A percentile compares a stretch with the other conserved stretches of the same genome.
These are phyloP conservation scores for Ustilago vetiveriae DNA, from an alignment of 1,284 basidiomycete genomes.

Conservation along the genomic window DNA sequence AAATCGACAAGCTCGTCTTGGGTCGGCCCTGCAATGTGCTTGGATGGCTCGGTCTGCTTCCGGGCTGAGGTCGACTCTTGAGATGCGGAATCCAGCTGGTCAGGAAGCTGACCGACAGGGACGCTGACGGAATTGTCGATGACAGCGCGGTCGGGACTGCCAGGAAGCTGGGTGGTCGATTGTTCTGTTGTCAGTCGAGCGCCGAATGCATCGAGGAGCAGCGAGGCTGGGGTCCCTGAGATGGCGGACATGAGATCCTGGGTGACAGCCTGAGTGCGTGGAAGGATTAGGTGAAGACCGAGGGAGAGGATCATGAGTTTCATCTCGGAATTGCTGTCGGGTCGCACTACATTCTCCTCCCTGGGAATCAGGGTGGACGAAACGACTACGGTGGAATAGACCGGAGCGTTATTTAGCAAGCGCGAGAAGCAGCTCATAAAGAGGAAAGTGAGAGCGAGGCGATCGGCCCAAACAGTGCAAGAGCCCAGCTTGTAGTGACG, in stretches of 20 bases:
- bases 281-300: slow-evolving; percentile 26
- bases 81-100: slow-evolving; percentile 2
- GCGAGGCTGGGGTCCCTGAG: slow-evolving; percentile 16
- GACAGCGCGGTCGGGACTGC: slow-evolving; percentile 13
- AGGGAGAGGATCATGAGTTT: slow-evolving; percentile 38
- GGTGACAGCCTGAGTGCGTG: slow-evolving; percentile 1
- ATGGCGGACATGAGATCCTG: slow-evolving; percentile 17
- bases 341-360: slow-evolving; percentile 9
- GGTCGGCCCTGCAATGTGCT: slow-evolving; percentile 17
- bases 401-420: slow-evolving; percentile 21
- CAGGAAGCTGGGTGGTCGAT: slow-evolving; percentile 3
- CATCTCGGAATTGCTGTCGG: slow-evolving; percentile 11
- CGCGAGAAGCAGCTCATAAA: slow-evolving; percentile 42
- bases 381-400: slow-evolving; percentile 21
- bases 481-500: slow-evolving; percentile 35
- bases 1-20: slow-evolving; percentile 36
- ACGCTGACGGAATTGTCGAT: slow-evolving; percentile 30
- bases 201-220: slow-evolving; percentile 34
- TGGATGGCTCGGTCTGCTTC: background rate
- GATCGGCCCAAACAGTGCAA: slow-evolving; percentile 34
- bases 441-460: slow-evolving; percentile 23
- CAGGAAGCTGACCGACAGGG: slow-evolving; percentile 22
- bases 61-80: background rate
- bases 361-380: slow-evolving; percentile 20
- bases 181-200: slow-evolving; percentile 24